These are phyloP conservation scores for Closterium sp. DNA, from an alignment of 139 green algal genomes.

Conservation along the genomic window DNA sequence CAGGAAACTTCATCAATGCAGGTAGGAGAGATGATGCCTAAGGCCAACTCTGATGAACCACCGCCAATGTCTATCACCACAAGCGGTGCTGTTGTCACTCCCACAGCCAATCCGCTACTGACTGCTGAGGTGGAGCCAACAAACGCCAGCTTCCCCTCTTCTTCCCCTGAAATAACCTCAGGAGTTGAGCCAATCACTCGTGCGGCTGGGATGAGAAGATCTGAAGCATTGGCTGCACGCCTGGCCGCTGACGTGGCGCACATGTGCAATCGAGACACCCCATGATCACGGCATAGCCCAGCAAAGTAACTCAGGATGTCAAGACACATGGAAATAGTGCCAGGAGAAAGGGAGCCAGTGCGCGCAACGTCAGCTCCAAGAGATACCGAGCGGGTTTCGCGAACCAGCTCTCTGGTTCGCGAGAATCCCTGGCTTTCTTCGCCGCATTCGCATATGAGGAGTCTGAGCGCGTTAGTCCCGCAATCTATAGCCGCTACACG, in stretches of 20 bases:
- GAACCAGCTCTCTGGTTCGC: background rate
- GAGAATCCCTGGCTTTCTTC: background rate
- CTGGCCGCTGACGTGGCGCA: background rate
- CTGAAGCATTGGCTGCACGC: background rate
- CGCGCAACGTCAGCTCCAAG: background rate
- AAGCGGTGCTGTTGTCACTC: background rate
- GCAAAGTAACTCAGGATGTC: background rate
- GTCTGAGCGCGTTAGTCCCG: background rate
- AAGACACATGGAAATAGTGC: background rate
- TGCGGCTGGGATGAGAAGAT: background rate
- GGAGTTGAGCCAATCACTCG: background rate
- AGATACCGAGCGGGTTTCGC: background rate
- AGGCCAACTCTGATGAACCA: background rate
- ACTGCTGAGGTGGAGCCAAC: background rate
- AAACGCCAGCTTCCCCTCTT: background rate
- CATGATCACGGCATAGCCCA: background rate
- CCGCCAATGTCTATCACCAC: background rate
- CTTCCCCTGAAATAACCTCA: background rate
- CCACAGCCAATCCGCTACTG: background rate
- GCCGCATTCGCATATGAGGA: background rate
- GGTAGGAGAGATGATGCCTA: background rate
- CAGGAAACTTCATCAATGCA: background rate
- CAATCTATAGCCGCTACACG: background rate
- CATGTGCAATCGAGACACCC: background rate
- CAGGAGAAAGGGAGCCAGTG: background rate